A percentile compares a stretch with the other conserved stretches of the same genome.
These are phyloP conservation scores for Smallanthus sonchifolius DNA, from an alignment of 129 eudicot genomes.

Conservation along the genomic window DNA sequence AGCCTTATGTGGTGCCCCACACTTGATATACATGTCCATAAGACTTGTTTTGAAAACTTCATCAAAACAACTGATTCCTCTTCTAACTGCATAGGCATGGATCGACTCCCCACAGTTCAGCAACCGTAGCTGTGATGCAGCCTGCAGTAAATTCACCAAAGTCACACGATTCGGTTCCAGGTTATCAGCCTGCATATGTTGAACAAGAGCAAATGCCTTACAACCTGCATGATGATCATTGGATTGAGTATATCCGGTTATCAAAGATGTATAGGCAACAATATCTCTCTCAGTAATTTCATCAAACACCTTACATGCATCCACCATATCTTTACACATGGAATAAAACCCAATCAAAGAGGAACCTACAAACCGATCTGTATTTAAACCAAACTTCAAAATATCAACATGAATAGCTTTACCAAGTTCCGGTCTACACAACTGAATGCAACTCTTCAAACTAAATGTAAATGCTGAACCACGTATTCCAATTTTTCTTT, in stretches of 20 bases:
- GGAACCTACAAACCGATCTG: constrained; percentile 48
- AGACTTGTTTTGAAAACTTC: constrained; percentile 58
- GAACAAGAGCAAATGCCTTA: constrained; percentile 35
- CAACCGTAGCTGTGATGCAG: constrained; percentile 33
- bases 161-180: constrained; percentile 65
- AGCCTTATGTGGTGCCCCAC: constrained; percentile 36
- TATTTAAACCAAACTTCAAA: constrained; percentile 47
- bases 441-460: constrained; percentile 41
- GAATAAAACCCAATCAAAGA: constrained; percentile 46
- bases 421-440: constrained; percentile 35
- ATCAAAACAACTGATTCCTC: constrained; percentile 44
- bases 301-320: constrained; percentile 58
- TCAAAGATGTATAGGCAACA: constrained; percentile 52
- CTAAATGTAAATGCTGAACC: constrained; percentile 45
- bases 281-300: constrained; percentile 52
- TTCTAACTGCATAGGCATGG: constrained; percentile 57
- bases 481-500: constrained; percentile 38
- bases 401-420: constrained; percentile 47
- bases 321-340: constrained; percentile 28
- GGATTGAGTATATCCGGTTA: constrained; percentile 42
- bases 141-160: constrained; percentile 50
- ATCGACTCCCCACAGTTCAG: constrained; percentile 38
- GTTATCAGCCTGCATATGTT: constrained; percentile 39
- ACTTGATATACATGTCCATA: constrained; percentile 57
- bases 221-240: constrained; percentile 27